Conservation (phyloP, 768 basidiomycete species). For the Xerocomellus dryophilus region DNA sequence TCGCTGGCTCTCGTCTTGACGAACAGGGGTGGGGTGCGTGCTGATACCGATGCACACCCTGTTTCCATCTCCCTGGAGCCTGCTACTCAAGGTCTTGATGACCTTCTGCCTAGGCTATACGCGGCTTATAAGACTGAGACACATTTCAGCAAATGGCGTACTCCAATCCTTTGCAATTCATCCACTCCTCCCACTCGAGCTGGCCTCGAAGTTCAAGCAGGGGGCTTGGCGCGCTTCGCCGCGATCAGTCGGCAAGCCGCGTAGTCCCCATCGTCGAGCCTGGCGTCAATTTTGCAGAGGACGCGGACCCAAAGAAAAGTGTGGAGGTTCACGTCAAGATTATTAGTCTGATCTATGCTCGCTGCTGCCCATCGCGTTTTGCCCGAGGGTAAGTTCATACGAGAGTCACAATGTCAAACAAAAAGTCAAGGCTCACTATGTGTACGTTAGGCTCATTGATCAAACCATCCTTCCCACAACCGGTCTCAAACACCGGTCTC, state of each 20-base stretch:
- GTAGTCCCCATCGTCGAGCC: slow-evolving; percentile 54
- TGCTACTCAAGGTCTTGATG: slow-evolving; percentile 49
- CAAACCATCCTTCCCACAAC: slow-evolving; percentile 52
- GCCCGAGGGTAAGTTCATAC: slow-evolving; percentile 40
- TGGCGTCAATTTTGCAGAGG: slow-evolving; percentile 49
- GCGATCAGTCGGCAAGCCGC: slow-evolving; percentile 49
- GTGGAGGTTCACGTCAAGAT: slow-evolving; percentile 46
- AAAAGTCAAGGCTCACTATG: neutral
- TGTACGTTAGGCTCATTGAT: slow-evolving; percentile 41
- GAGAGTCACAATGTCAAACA: neutral
- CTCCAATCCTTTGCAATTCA: slow-evolving; percentile 46
- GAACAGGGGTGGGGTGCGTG: slow-evolving; percentile 45
- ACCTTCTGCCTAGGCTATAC: slow-evolving; percentile 41
- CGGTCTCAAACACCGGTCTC: slow-evolving; percentile 42
- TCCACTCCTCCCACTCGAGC: slow-evolving; percentile 39
- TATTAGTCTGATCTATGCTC: slow-evolving; percentile 44
- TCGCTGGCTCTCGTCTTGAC: slow-evolving; percentile 44
- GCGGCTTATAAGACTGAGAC: slow-evolving; percentile 44
- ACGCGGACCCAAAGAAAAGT: slow-evolving; percentile 45
- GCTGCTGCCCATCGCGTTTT: slow-evolving; percentile 47
- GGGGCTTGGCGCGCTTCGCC: slow-evolving; percentile 47
- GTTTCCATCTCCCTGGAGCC: slow-evolving; percentile 46
- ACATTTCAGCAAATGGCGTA: slow-evolving; percentile 51
- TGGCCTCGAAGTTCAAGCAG: slow-evolving; percentile 44
- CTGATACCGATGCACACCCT: slow-evolving; percentile 47